Conservation (phyloP, 495 filamentous ascomycete species). For the Trichoderma virens region DNA sequence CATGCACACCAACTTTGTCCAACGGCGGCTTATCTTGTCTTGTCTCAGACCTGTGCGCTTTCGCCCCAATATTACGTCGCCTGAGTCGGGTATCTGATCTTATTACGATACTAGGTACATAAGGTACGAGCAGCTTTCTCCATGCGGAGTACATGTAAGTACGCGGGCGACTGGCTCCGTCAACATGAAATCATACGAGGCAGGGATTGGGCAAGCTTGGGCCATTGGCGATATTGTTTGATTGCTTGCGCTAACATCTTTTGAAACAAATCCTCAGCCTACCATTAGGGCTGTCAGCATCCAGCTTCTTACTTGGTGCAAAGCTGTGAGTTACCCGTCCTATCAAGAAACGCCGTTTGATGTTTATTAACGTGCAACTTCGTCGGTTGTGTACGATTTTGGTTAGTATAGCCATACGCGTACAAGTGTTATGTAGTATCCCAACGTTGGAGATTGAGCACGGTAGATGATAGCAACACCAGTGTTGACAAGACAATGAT, state of each 20-base stretch:
- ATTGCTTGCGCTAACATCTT: neutral
- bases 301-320: neutral
- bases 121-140: neutral
- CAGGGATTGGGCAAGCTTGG: constrained; percentile 4
- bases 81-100: neutral
- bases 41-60: neutral
- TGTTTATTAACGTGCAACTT: neutral
- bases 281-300: neutral
- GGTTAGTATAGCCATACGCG: too few relatives aligned
- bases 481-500: too few relatives aligned
- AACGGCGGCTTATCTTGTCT: neutral
- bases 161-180: neutral
- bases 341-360: constrained; percentile 8
- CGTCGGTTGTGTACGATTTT: neutral
- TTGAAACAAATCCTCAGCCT: constrained; percentile 2
- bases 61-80: neutral
- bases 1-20: neutral
- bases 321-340: neutral
- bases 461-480: too few relatives aligned
- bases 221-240: neutral
- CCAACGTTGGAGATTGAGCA: too few relatives aligned
- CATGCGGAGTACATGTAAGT: neutral
- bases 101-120: too few relatives aligned
- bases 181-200: neutral
- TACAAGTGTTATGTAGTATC: too few relatives aligned